These are phyloP conservation scores for Triangularia verruculosa DNA, from an alignment of 2,329 filamentous ascomycete species.

Conservation along the genomic window DNA sequence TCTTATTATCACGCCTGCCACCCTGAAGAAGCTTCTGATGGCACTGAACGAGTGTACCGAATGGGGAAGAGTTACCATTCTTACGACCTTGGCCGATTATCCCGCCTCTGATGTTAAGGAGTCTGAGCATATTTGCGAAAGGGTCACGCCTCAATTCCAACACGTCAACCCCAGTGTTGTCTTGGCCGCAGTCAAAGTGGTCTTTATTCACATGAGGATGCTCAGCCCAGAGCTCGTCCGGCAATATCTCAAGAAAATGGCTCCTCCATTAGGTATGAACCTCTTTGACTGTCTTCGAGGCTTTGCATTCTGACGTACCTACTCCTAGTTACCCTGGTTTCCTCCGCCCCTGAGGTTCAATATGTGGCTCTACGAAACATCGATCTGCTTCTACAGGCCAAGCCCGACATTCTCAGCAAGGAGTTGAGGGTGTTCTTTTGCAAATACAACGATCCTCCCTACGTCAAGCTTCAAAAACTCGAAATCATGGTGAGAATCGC, in stretches of 20 bases:
- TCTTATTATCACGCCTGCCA: slow-evolving; percentile 75
- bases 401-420: slow-evolving; percentile 94
- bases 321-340: slow-evolving; percentile 79
- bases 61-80: slow-evolving; percentile 93
- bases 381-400: slow-evolving; percentile 89
- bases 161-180: slow-evolving; percentile 98
- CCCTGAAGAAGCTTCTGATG: slow-evolving; percentile 92
- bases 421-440: slow-evolving; percentile 98
- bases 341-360: slow-evolving; percentile 93
- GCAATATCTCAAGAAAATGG: slow-evolving; percentile 97
- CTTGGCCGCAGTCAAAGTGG: slow-evolving; percentile 93
- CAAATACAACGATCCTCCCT: slow-evolving; percentile 99
- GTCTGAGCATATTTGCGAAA: slow-evolving; percentile 95
- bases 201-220: slow-evolving; percentile 92
- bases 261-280: slow-evolving; percentile 76
- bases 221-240: slow-evolving; percentile 74
- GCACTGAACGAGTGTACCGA: slow-evolving; percentile 97
- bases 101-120: slow-evolving; percentile 85
- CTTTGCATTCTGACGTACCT: slow-evolving; percentile 27
- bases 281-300: background rate
- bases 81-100: slow-evolving; percentile 87
- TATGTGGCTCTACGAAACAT: slow-evolving; percentile 97
- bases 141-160: slow-evolving; percentile 94
- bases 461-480: slow-evolving; percentile 95
- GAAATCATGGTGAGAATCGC: slow-evolving; percentile 99